A percentile compares a stretch with the other conserved stretches of the same genome.
Evolutionary conservation across 768 basidiomycete genomes (phyloP).

Genomic region (Hemileccinum impolitum): DNA sequence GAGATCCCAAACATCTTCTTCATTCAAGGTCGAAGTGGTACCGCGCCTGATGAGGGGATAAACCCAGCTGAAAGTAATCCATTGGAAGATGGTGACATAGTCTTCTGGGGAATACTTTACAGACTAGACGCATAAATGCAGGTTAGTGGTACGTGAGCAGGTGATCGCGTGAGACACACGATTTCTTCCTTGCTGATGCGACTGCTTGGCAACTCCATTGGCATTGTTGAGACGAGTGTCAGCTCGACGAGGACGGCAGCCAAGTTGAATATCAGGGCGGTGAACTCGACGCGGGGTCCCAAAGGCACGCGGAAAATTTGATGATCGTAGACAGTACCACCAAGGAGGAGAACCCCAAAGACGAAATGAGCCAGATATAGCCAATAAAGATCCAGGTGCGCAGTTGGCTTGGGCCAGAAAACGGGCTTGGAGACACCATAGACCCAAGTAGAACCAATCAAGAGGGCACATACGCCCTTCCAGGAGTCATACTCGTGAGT

Average conservation of each 20-base stretch:
- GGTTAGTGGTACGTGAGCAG: background rate
- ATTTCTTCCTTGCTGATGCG: slow-evolving; percentile 53
- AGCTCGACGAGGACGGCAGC: slow-evolving; percentile 42
- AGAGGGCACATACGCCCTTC: slow-evolving; percentile 39
- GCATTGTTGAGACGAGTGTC: slow-evolving; percentile 55
- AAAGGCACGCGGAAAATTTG: slow-evolving; percentile 41
- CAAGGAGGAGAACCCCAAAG: slow-evolving; percentile 46
- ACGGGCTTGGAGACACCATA: slow-evolving; percentile 60
- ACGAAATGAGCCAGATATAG: slow-evolving; percentile 51
- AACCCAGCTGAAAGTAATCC: slow-evolving; percentile 73
- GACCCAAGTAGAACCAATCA: slow-evolving; percentile 59
- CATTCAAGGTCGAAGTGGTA: slow-evolving; percentile 53
- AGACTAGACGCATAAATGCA: slow-evolving; percentile 14
- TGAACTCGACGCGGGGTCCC: slow-evolving; percentile 30
- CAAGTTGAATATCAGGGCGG: slow-evolving; percentile 40
- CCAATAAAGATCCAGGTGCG: slow-evolving; percentile 60
- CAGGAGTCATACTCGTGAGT: slow-evolving; percentile 36
- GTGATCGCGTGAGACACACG: slow-evolving; percentile 39
- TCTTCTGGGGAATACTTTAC: slow-evolving; percentile 56
- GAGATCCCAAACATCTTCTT: slow-evolving; percentile 68
- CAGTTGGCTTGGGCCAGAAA: slow-evolving; percentile 49
- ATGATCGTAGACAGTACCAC: slow-evolving; percentile 52
- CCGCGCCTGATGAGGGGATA: slow-evolving; percentile 58
- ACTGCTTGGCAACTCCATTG: slow-evolving; percentile 58
- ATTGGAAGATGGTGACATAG: slow-evolving; percentile 66